Evolutionary conservation across 345 rosid genomes (phyloP).

Genomic region (Bruguiera gymnorhiza): DNA sequence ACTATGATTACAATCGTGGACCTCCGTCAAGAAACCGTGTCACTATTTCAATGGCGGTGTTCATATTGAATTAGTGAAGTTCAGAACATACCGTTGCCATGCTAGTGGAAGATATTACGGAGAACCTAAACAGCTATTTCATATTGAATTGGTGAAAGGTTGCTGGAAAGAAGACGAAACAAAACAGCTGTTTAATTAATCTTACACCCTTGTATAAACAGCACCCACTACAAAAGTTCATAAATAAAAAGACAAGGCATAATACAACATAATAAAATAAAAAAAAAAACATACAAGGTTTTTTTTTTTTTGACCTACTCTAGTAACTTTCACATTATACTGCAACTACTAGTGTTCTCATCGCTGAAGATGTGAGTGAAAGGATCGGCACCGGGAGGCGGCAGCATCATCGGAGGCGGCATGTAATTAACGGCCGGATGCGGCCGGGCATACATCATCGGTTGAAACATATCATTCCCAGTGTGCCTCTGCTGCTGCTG

Average conservation of each 20-base stretch:
- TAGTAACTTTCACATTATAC: constrained; percentile 56
- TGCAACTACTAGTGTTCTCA: constrained; percentile 85
- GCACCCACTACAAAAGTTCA: not conserved
- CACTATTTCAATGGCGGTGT: no score
- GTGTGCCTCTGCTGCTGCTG: constrained; percentile 30
- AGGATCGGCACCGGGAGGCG: constrained; percentile 42
- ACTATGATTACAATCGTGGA: no score
- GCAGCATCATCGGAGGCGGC: constrained; percentile 49
- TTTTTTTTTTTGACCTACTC: constrained; percentile 15
- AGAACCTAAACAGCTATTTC: no score
- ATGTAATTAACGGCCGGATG: constrained; percentile 54
- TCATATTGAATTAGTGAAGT: no score
- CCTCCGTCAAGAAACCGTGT: no score
- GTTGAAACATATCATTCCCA: constrained; percentile 70
- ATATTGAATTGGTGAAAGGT: no score
- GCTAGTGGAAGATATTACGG: no score
- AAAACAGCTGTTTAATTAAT: no score
- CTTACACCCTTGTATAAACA: constrained; percentile 19
- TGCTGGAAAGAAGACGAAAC: no score
- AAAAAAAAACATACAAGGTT: not conserved
- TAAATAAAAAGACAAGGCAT: no score
- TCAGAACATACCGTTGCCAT: no score
- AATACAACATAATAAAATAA: not conserved
- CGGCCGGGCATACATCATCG: constrained; percentile 77
- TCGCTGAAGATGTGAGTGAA: constrained; percentile 78